phyloP scores from a whole-genome alignment of 2,329 filamentous ascomycete species.

The Gaeumannomyces sp. region DNA sequence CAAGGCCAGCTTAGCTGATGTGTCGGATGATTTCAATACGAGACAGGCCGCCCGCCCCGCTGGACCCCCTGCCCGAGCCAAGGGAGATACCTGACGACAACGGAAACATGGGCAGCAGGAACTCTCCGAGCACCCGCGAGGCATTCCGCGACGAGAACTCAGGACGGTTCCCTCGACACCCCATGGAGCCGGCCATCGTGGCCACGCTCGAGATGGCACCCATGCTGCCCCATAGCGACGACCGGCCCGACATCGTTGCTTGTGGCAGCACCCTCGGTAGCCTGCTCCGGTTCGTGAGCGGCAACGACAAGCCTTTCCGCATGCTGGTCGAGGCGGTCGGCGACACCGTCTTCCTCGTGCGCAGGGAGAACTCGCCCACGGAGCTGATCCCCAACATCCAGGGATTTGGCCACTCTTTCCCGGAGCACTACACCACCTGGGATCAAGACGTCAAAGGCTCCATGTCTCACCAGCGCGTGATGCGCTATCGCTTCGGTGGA shows the following conservation, averaged over 20 bases:
- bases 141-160: constrained; percentile 52
- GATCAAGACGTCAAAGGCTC: constrained; percentile 46
- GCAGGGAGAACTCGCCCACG: constrained; percentile 53
- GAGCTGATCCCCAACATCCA: constrained; percentile 48
- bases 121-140: neutral
- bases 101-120: constrained; percentile 22
- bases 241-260: constrained; percentile 46
- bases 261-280: constrained; percentile 58
- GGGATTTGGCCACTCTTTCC: constrained; percentile 62
- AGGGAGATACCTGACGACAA: constrained; percentile 35
- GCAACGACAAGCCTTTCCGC: constrained; percentile 43
- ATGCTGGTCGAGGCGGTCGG: constrained; percentile 51
- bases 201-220: constrained; percentile 30
- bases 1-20: neutral
- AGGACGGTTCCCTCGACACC: constrained; percentile 41
- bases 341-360: constrained; percentile 55
- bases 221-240: constrained; percentile 21
- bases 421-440: constrained; percentile 61
- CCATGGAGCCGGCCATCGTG: constrained; percentile 42
- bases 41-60: constrained; percentile 39
- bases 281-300: constrained; percentile 49
- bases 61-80: constrained; percentile 39
- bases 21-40: neutral
- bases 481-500: constrained; percentile 52
- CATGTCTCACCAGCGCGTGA: constrained; percentile 54